phyloP scores from a whole-genome alignment of 306 rosid species.

The Gleditsia sinensis region DNA sequence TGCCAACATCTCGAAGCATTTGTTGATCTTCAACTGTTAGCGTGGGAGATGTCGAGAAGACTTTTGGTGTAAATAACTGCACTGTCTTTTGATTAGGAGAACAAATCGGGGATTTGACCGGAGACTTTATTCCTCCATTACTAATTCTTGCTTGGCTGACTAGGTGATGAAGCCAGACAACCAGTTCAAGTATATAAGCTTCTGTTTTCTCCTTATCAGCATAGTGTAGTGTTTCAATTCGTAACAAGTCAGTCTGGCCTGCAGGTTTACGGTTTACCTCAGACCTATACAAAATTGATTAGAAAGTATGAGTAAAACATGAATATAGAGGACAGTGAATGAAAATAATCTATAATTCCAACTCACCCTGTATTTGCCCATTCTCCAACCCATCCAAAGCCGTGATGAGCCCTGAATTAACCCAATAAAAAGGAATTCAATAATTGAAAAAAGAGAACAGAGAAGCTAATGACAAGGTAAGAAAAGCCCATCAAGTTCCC shows the following conservation, averaged over 20 bases:
- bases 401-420: constrained; percentile 85
- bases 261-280: constrained; percentile 65
- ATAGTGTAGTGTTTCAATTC: constrained; percentile 88
- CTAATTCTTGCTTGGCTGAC: constrained; percentile 70
- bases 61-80: constrained; percentile 46
- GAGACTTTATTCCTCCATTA: constrained; percentile 75
- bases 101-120: constrained; percentile 69
- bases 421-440: constrained; percentile 18
- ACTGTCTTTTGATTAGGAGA: constrained; percentile 63
- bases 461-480: background rate
- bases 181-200: constrained; percentile 80
- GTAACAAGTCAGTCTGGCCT: constrained; percentile 70
- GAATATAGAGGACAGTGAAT: background rate
- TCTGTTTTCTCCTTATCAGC: constrained; percentile 86
- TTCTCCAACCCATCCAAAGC: constrained; percentile 99
- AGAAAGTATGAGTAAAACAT: constrained; percentile 14
- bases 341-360: constrained; percentile 14
- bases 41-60: constrained; percentile 54
- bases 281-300: constrained; percentile 51
- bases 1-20: constrained; percentile 80
- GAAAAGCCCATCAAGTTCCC: constrained; percentile 1
- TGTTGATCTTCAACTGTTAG: constrained; percentile 87
- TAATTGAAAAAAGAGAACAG: background rate
- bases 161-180: constrained; percentile 88
- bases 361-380: constrained; percentile 98